phyloP scores from a whole-genome alignment of 1,139 yeast genomes.

The Lodderomyces metapsilosis region DNA sequence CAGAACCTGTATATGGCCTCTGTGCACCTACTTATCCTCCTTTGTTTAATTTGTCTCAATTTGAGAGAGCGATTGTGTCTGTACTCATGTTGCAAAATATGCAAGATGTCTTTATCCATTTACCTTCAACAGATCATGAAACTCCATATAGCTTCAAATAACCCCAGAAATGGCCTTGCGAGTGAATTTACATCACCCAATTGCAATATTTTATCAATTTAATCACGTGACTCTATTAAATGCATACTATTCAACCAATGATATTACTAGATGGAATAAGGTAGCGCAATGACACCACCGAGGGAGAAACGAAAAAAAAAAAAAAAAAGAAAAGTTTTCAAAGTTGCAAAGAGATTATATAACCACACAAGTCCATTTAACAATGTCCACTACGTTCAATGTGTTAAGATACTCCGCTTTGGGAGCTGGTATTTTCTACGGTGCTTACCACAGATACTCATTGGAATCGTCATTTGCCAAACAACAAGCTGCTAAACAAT shows the following conservation, averaged over 20 bases:
- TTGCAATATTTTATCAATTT: too few relatives aligned
- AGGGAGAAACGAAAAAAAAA: background rate
- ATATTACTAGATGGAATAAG: background rate
- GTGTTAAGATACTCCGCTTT: constrained; percentile 92
- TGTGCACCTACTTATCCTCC: too few relatives aligned
- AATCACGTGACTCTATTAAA: background rate
- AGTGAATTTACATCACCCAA: too few relatives aligned
- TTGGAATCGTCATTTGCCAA: constrained; percentile 61
- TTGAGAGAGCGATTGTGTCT: too few relatives aligned
- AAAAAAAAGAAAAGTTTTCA: constrained; percentile 13
- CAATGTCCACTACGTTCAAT: constrained; percentile 40
- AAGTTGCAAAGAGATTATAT: constrained; percentile 11
- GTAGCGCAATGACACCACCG: background rate
- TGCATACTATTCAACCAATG: background rate
- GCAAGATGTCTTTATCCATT: too few relatives aligned
- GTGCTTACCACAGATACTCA: constrained; percentile 78
- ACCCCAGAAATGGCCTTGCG: too few relatives aligned
- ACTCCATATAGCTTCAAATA: too few relatives aligned
- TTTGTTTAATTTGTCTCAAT: too few relatives aligned
- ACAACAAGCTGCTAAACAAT: constrained; percentile 58
- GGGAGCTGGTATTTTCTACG: constrained; percentile 86
- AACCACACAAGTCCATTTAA: constrained; percentile 2
- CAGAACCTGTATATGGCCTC: too few relatives aligned
- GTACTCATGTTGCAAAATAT: too few relatives aligned
- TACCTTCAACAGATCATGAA: too few relatives aligned